Evolutionary conservation across 2,329 filamentous ascomycete genomes (phyloP).

Genomic region (Phoma herbarum): DNA sequence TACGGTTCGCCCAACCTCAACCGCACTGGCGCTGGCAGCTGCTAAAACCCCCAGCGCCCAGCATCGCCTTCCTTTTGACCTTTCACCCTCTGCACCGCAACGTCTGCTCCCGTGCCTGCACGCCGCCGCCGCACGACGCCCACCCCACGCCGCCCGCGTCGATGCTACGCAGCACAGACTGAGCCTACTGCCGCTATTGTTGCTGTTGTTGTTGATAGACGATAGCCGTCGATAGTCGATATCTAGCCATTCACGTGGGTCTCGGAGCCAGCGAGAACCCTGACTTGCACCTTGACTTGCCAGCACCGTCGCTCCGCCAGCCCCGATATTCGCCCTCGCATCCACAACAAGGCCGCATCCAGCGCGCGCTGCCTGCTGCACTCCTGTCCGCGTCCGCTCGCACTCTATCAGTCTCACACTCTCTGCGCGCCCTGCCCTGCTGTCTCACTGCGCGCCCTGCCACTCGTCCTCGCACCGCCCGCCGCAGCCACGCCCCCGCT

Average conservation of each 20-base stretch:
- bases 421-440: neutral
- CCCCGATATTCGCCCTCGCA: conserved; percentile 19
- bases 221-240: conserved; percentile 20
- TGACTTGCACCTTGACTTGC: conserved; percentile 17
- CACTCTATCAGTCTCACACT: neutral
- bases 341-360: conserved; percentile 18
- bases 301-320: conserved; percentile 15
- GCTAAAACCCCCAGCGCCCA: conserved; percentile 32
- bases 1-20: conserved; percentile 23
- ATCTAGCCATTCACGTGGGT: conserved; percentile 40
- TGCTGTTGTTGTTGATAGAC: conserved; percentile 20
- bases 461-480: conserved; percentile 16
- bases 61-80: conserved; percentile 38
- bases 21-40: conserved; percentile 24
- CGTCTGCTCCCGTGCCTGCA: neutral
- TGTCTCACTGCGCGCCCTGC: conserved; percentile 6
- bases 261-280: conserved; percentile 33
- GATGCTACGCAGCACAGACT: conserved; percentile 33
- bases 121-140: conserved; percentile 12
- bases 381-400: neutral
- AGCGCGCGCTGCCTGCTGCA: conserved; percentile 5
- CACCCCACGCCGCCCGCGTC: conserved; percentile 35
- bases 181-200: conserved; percentile 21
- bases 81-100: conserved; percentile 20
- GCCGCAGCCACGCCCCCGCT: conserved; percentile 23